These are phyloP conservation scores for Centaurea solstitialis DNA, from an alignment of 129 eudicot genomes.

Conservation along the genomic window DNA sequence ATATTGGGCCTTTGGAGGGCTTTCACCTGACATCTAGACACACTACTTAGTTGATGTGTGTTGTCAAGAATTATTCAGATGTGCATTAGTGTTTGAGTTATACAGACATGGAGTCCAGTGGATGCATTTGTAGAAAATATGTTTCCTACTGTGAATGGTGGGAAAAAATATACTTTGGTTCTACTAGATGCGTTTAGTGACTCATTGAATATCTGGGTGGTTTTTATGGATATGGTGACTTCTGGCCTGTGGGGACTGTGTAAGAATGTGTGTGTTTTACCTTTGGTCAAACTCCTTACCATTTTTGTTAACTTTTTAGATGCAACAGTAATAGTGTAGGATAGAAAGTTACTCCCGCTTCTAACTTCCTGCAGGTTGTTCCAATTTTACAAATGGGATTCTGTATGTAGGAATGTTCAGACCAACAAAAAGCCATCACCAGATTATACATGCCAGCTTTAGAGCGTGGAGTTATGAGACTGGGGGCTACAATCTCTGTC, in stretches of 20 bases:
- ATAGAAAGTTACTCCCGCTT: neutral
- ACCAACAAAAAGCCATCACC: conserved; percentile 21
- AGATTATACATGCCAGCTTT: conserved; percentile 27
- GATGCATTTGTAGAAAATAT: neutral
- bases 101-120: neutral
- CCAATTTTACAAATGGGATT: conserved; percentile 28
- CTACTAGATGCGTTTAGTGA: neutral
- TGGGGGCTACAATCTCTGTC: conserved; percentile 50
- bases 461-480: conserved; percentile 47
- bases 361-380: conserved; percentile 11
- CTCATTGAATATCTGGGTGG: neutral
- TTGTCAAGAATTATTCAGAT: neutral
- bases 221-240: neutral
- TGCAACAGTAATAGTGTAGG: neutral
- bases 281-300: neutral
- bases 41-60: neutral
- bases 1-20: neutral
- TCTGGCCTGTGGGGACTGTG: neutral
- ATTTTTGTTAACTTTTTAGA: neutral
- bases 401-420: conserved; percentile 71
- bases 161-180: neutral
- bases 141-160: neutral
- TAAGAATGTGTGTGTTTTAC: neutral
- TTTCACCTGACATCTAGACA: neutral
- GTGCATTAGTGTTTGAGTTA: neutral